Evolutionary conservation across 2,329 filamentous ascomycete genomes (phyloP).

Genomic region (Tolypocladium amazonense): DNA sequence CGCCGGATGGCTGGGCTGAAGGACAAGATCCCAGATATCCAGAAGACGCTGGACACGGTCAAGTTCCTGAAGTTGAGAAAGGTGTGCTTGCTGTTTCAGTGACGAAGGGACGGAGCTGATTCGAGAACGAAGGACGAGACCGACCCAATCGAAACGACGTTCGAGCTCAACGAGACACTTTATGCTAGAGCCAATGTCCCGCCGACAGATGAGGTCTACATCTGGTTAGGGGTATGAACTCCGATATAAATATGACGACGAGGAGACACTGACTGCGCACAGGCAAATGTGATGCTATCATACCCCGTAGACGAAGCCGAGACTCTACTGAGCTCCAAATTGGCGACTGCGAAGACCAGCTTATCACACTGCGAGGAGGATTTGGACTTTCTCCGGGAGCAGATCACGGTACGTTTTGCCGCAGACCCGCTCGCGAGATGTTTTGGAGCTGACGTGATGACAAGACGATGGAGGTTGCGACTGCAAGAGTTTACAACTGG

Average conservation of each 20-base stretch:
- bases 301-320: slow-evolving; percentile 88
- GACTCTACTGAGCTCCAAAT: slow-evolving; percentile 64
- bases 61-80: slow-evolving; percentile 70
- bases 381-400: slow-evolving; percentile 86
- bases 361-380: slow-evolving; percentile 90
- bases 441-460: slow-evolving; percentile 3
- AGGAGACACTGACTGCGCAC: slow-evolving; percentile 4
- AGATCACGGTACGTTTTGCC: slow-evolving; percentile 67
- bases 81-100: slow-evolving; percentile 28
- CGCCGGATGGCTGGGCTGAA: slow-evolving; percentile 69
- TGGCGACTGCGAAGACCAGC: slow-evolving; percentile 68
- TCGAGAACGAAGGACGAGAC: slow-evolving; percentile 30
- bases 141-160: slow-evolving; percentile 79
- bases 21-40: slow-evolving; percentile 95
- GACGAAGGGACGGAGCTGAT: background rate
- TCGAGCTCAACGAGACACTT: slow-evolving; percentile 92
- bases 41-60: slow-evolving; percentile 90
- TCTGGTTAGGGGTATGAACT: slow-evolving; percentile 77
- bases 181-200: slow-evolving; percentile 80
- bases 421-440: background rate
- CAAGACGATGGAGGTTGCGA: slow-evolving; percentile 94
- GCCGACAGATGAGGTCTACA: slow-evolving; percentile 80
- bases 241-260: background rate
- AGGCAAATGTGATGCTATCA: slow-evolving; percentile 95
- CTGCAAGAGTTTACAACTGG: slow-evolving; percentile 98